Conservation (phyloP, 345 rosid species). For the Camelina laxa region DNA sequence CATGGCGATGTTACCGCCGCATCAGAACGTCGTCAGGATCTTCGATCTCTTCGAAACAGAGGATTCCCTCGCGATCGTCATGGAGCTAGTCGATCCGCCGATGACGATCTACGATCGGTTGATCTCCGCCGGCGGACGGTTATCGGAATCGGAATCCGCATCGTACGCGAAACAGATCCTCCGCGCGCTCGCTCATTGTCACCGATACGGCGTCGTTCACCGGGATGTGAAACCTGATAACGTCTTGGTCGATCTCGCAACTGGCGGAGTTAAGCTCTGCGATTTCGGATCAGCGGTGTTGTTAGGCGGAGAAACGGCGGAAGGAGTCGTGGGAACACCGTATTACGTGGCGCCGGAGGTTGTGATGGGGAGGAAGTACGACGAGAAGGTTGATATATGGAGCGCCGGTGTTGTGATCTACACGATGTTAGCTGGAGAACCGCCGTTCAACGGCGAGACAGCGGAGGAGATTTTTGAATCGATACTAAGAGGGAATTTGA, state of each 20-base stretch:
- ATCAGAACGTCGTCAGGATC: constrained; percentile 66
- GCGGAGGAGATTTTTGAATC: constrained; percentile 70
- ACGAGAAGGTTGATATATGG: constrained; percentile 86
- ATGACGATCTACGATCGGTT: constrained; percentile 59
- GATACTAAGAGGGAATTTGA: constrained; percentile 67
- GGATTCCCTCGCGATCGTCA: constrained; percentile 55
- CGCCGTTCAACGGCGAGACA: constrained; percentile 80
- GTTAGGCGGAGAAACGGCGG: constrained; percentile 44
- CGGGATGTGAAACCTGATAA: constrained; percentile 86
- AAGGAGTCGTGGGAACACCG: constrained; percentile 81
- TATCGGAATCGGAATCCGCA: constrained; percentile 57
- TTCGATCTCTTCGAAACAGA: constrained; percentile 61
- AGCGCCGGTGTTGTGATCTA: constrained; percentile 80
- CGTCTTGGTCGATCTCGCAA: constrained; percentile 54
- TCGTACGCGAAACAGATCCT: constrained; percentile 53
- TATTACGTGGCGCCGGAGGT: constrained; percentile 91
- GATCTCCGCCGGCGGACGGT: constrained; percentile 32
- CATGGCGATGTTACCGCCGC: constrained; percentile 66
- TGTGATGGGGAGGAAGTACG: constrained; percentile 64
- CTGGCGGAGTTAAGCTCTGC: constrained; percentile 52
- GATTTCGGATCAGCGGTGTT: constrained; percentile 80
- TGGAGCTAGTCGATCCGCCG: constrained; percentile 64
- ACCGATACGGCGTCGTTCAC: constrained; percentile 65
- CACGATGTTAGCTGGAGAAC: constrained; percentile 72
- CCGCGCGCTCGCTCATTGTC: constrained; percentile 71